Conservation (phyloP, 345 rosid species). For the Clarkia xantiana region DNA sequence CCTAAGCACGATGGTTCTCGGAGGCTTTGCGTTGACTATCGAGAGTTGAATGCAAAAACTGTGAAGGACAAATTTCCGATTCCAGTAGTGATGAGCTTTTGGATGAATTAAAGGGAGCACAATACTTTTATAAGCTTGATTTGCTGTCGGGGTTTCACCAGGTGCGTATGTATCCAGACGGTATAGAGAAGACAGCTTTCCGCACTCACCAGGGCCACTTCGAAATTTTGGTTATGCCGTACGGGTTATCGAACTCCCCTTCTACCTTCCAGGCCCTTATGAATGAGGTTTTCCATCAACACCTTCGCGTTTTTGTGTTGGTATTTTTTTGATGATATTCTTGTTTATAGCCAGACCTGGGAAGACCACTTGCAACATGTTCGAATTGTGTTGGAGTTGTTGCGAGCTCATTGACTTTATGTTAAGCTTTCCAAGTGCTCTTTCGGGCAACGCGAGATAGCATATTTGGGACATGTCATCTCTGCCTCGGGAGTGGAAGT, state of each 20-base stretch:
- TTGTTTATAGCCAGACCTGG: too few relatives aligned
- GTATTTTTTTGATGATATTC: conserved; percentile 4
- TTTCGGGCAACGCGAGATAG: too few relatives aligned
- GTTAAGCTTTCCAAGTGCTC: too few relatives aligned
- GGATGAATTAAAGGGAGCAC: background rate
- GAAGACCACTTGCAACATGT: too few relatives aligned
- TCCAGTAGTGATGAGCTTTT: conserved; percentile 1
- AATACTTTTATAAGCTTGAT: background rate
- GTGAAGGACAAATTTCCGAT: background rate
- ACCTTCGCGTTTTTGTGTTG: background rate
- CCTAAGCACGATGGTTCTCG: background rate
- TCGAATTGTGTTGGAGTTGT: too few relatives aligned
- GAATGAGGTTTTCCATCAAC: background rate
- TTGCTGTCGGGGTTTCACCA: too few relatives aligned
- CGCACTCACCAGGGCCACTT: background rate
- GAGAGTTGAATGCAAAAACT: too few relatives aligned
- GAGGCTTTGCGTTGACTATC: background rate
- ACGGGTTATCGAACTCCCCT: background rate
- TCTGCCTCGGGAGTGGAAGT: too few relatives aligned
- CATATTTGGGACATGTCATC: too few relatives aligned
- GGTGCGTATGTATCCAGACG: background rate
- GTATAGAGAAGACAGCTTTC: background rate
- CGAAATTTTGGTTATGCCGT: conserved; percentile 1
- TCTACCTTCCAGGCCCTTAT: conserved; percentile 2
- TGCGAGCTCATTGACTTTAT: too few relatives aligned